Base-by-base conservation (phyloP, 2,329 filamentous ascomycete genomes). In the Neofusicoccum cordaticola region DNA sequence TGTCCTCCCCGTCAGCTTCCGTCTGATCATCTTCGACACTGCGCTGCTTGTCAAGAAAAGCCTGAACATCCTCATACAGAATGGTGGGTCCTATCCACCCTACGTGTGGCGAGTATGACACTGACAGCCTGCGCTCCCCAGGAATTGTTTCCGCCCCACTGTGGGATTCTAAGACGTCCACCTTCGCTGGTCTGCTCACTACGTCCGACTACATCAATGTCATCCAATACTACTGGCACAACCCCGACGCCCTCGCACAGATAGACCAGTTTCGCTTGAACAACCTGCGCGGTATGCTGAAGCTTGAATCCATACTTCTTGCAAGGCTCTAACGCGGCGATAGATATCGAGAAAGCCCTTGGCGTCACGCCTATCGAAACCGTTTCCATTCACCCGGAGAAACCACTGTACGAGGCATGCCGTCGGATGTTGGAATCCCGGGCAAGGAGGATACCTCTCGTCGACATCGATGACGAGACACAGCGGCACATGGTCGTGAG, bases 171-270 rank as follows among this genome's bases (percentile, higher is more conserved):
- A 90, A 91, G 69, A 91, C 89, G 3, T 96, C 93, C 31, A 92
- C 90, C 41, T 99, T 98, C 78, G 95, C 94, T 45, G 95, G 95
- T 44, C 86, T 99, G 56, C 84, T 99, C 69, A 99, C 95, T 34
- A 95, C 93, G 68, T 96, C 93, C 67, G 95, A 99, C 80, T 99
- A 95, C 77, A 96, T 99, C 80, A 99, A 99, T 74, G 90, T 99
- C 65, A 96, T 99, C 45, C 94, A 98, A 77, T 99, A 99, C 80
- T 98, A 99, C 82, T 97, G 93, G 84, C 93, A 98, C 78, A 96
- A 95, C 71, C 95, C 94, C 2, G 92, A 96, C 69, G 90, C 93
- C 65, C 86, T 98, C 67, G 88, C 89, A 69, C 89, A 94, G 74
- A 91, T 99, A 71, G 95, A 98, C 70, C 91, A 97, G 77, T 97